Evolutionary conservation across 495 filamentous ascomycete genomes (phyloP).

Genomic region (Evansstolkia leycettana): DNA sequence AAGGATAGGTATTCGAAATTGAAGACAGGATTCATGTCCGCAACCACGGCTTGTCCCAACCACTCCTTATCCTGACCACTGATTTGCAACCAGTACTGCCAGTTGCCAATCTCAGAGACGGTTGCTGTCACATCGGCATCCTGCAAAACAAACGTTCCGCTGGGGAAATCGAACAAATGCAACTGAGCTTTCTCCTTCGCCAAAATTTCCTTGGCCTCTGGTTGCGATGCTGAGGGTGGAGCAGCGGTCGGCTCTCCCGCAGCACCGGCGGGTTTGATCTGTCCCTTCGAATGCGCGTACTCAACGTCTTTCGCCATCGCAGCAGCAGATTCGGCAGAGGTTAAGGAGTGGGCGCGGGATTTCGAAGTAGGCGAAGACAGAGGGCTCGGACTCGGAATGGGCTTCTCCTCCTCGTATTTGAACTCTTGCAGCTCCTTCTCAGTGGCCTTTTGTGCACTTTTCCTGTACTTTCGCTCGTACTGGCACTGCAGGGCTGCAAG

Average conservation of each 20-base stretch:
- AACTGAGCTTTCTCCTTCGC: slow-evolving; percentile 68
- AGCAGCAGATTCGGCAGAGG: slow-evolving; percentile 23
- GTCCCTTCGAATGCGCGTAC: slow-evolving; percentile 29
- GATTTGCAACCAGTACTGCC: slow-evolving; percentile 95
- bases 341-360: slow-evolving; percentile 17
- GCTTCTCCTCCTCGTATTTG: slow-evolving; percentile 63
- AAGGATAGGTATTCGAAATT: slow-evolving; percentile 97
- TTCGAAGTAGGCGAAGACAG: slow-evolving; percentile 50
- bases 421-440: slow-evolving; percentile 73
- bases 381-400: slow-evolving; percentile 74
- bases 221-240: slow-evolving; percentile 50
- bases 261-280: slow-evolving; percentile 17
- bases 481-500: slow-evolving; percentile 82
- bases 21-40: slow-evolving; percentile 95
- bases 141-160: slow-evolving; percentile 72
- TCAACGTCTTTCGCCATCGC: slow-evolving; percentile 36
- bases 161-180: slow-evolving; percentile 84
- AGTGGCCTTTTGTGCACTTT: slow-evolving; percentile 64
- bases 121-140: slow-evolving; percentile 61
- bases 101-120: slow-evolving; percentile 77
- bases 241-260: slow-evolving; percentile 21
- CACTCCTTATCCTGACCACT: slow-evolving; percentile 65
- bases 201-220: slow-evolving; percentile 61
- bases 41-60: slow-evolving; percentile 74
- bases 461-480: slow-evolving; percentile 88